Conservation (phyloP, 2,329 filamentous ascomycete species). For the Immersiporthe knoxdaviesiana region DNA sequence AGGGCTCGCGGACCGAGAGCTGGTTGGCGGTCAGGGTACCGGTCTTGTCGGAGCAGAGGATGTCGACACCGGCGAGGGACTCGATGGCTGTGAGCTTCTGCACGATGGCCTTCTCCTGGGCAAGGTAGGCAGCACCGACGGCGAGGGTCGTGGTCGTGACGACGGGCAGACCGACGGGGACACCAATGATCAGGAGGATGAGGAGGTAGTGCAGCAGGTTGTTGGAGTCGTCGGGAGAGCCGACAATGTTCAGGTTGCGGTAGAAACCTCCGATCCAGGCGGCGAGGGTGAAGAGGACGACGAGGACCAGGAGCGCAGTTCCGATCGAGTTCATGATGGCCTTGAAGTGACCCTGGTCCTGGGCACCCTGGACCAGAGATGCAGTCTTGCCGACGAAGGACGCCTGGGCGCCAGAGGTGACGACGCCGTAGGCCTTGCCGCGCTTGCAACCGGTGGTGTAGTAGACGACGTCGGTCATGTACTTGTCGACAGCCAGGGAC, state of each 20-base stretch:
- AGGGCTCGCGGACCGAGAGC: conserved; percentile 76
- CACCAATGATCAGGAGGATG: conserved; percentile 76
- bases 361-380: conserved; percentile 72
- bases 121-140: conserved; percentile 76
- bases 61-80: conserved; percentile 74
- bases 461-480: conserved; percentile 76
- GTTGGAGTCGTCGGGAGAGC: conserved; percentile 59
- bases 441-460: conserved; percentile 84
- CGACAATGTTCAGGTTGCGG: conserved; percentile 67
- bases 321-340: conserved; percentile 83
- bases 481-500: conserved; percentile 78
- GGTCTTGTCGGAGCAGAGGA: conserved; percentile 82
- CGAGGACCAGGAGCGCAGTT: conserved; percentile 72
- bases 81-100: conserved; percentile 81
- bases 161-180: conserved; percentile 78
- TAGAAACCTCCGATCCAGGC: conserved; percentile 82
- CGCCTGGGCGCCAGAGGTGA: conserved; percentile 67
- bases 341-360: conserved; percentile 78
- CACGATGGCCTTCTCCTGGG: conserved; percentile 77
- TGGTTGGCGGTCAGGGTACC: conserved; percentile 77
- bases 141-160: conserved; percentile 78
- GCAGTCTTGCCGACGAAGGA: conserved; percentile 80
- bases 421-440: conserved; percentile 73
- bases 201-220: conserved; percentile 71
- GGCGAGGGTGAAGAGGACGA: conserved; percentile 76